Percentiles rank a stretch among this genome's conserved stretches.
phyloP scores from a whole-genome alignment of 1,284 basidiomycete species.

The Ustilago sp. region DNA sequence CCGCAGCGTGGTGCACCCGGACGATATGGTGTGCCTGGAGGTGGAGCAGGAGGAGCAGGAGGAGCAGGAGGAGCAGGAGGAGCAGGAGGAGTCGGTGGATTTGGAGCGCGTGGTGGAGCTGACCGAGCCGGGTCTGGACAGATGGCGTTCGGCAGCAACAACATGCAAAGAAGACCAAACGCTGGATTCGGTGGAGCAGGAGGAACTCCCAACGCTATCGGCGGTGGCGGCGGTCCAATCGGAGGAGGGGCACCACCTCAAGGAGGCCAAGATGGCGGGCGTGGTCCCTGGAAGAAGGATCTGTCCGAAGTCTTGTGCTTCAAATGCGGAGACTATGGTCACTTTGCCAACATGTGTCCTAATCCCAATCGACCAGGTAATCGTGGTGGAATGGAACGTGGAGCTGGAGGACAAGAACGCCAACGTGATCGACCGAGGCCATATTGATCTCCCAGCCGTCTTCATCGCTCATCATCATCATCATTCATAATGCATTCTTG shows the following conservation, averaged over 20 bases:
- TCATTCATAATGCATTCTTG: too few relatives aligned
- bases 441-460: constrained; percentile 11
- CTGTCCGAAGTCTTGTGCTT: constrained; percentile 64
- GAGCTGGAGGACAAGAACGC: constrained; percentile 35
- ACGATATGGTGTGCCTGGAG: constrained; percentile 28
- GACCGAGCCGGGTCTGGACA: constrained; percentile 4
- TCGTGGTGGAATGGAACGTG: constrained; percentile 58
- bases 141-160: constrained; percentile 14
- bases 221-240: neutral
- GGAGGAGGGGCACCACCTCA: neutral
- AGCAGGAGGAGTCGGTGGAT: neutral
- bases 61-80: neutral
- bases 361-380: constrained; percentile 61
- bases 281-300: constrained; percentile 51
- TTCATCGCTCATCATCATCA: too few relatives aligned
- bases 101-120: constrained; percentile 10
- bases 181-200: constrained; percentile 9
- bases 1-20: constrained; percentile 28
- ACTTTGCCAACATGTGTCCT: constrained; percentile 67
- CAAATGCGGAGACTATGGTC: constrained; percentile 66
- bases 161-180: constrained; percentile 24
- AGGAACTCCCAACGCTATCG: neutral
- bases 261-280: constrained; percentile 26
- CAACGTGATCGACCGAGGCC: constrained; percentile 35
- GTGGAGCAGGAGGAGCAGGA: neutral